Evolutionary conservation across 2,329 filamentous ascomycete species (phyloP), one percentile per base, ranked within the genome.

Genomic region (Nemania serpens): DNA sequence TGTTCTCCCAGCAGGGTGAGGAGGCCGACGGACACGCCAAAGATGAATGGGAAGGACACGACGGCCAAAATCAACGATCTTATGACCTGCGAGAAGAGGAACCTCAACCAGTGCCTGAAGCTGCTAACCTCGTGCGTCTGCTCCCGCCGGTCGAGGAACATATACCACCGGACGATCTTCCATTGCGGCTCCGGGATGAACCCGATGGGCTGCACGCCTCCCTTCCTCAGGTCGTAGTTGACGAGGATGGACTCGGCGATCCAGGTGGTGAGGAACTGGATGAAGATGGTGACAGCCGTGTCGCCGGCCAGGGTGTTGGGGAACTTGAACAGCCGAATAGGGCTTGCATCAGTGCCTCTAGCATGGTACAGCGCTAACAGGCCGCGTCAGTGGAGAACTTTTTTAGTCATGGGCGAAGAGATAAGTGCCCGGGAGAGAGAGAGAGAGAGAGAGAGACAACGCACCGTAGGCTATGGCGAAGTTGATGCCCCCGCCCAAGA

Each of bases 221-320:
- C 78, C 36, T 72, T 72, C 20, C 70, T 73, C 18, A 85, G 71
- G 70, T 84, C 81, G 20, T 74, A 72, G 65, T 78, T 78, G 25
- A 84, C 81, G n/a, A 83, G 69, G 29, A 76, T 59, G 37, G 77
- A 72, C 67, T 84, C 80, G 43, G 82, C 72, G 52, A 82, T 71
- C 82, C 82, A 85, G 20, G 82, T 84, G 48, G 82, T 73, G 63
- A 81, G 69, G 64, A 74, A 78, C 69, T 84, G 82, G 52, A 84
- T 54, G 62, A 84, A 74, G 59, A 82, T 76, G n/a, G 82, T 84
- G 42, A 84, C 74, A 39, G 75, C 78, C 2, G 78, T 78, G 68
- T 85, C 82, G 55, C 76, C 79, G 15, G 80, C 76, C 2, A 85
- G 73, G 1, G 82, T 83, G 65, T 81, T 82, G 62, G 82, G 82